Percentiles rank a stretch among this genome's conserved stretches.
Evolutionary conservation across 345 rosid species (phyloP).

Genomic region (Salix purpurea): DNA sequence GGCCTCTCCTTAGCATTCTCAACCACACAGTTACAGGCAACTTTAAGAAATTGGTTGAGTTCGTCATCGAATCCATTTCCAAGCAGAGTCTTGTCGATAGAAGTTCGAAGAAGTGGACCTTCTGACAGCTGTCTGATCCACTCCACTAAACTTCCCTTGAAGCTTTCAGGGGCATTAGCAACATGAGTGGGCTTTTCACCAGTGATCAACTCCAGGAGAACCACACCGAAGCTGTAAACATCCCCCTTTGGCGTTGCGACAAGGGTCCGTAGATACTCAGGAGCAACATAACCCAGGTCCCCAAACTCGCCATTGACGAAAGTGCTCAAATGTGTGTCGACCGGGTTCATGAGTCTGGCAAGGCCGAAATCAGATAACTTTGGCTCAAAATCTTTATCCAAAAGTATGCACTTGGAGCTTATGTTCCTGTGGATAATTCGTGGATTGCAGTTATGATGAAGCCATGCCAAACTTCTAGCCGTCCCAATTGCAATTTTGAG

Average conservation of each 20-base stretch:
- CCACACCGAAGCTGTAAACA: constrained; percentile 91
- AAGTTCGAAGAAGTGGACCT: constrained; percentile 52
- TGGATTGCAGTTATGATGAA: constrained; percentile 92
- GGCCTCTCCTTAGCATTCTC: constrained; percentile 72
- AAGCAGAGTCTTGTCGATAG: constrained; percentile 51
- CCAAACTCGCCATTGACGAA: constrained; percentile 97
- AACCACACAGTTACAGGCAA: constrained; percentile 72
- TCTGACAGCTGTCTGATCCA: constrained; percentile 58
- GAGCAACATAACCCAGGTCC: constrained; percentile 92
- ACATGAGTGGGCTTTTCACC: constrained; percentile 77
- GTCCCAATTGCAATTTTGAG: constrained; percentile 79
- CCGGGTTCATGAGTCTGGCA: constrained; percentile 92
- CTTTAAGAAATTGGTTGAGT: constrained; percentile 70
- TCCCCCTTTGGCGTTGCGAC: constrained; percentile 94
- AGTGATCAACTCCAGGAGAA: constrained; percentile 87
- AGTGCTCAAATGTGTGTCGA: constrained; percentile 91
- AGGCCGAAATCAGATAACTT: constrained; percentile 93
- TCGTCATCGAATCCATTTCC: constrained; percentile 69
- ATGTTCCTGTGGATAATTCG: constrained; percentile 89
- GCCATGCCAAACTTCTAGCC: constrained; percentile 89
- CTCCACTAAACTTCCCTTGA: constrained; percentile 85
- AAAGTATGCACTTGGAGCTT: constrained; percentile 85
- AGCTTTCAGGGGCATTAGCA: constrained; percentile 57
- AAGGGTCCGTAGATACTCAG: constrained; percentile 79
- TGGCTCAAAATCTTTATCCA: constrained; percentile 77